These are phyloP conservation scores for Penicillium bialowiezense DNA, from an alignment of 495 filamentous ascomycete genomes.

Conservation along the genomic window DNA sequence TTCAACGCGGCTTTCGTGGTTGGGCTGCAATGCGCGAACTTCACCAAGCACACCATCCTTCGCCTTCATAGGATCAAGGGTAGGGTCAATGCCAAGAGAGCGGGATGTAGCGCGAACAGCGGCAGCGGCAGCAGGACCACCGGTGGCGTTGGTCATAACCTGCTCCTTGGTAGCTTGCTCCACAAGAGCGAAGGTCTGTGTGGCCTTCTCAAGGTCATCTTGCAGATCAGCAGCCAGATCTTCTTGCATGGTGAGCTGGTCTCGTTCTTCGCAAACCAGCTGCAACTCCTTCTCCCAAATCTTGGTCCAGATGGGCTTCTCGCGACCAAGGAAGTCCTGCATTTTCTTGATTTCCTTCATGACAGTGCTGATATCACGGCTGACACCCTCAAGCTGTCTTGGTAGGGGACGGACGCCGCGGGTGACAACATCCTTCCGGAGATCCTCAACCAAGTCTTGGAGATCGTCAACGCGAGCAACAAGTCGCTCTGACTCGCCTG, in stretches of 20 bases:
- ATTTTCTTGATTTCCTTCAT: constrained; percentile 91
- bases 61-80: constrained; percentile 70
- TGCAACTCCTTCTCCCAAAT: constrained; percentile 97
- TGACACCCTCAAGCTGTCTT: constrained; percentile 82
- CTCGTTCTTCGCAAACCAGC: constrained; percentile 89
- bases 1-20: constrained; percentile 88
- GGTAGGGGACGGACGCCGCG: constrained; percentile 91
- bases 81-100: constrained; percentile 61
- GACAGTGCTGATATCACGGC: constrained; percentile 78
- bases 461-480: constrained; percentile 92
- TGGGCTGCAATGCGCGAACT: constrained; percentile 90
- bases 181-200: constrained; percentile 87
- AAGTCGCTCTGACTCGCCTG: constrained; percentile 79
- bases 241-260: constrained; percentile 91
- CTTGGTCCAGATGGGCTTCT: constrained; percentile 96
- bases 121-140: constrained; percentile 34
- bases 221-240: constrained; percentile 87
- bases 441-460: constrained; percentile 92
- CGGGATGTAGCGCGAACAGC: constrained; percentile 51
- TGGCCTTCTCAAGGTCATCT: constrained; percentile 91
- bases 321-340: constrained; percentile 82
- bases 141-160: constrained; percentile 61
- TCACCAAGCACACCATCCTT: constrained; percentile 91
- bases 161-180: constrained; percentile 97
- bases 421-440: constrained; percentile 93